Percentiles rank a stretch among this genome's conserved stretches.
These are phyloP conservation scores for Bipolaris oryzae DNA, from an alignment of 2,329 filamentous ascomycete genomes.

Conservation along the genomic window DNA sequence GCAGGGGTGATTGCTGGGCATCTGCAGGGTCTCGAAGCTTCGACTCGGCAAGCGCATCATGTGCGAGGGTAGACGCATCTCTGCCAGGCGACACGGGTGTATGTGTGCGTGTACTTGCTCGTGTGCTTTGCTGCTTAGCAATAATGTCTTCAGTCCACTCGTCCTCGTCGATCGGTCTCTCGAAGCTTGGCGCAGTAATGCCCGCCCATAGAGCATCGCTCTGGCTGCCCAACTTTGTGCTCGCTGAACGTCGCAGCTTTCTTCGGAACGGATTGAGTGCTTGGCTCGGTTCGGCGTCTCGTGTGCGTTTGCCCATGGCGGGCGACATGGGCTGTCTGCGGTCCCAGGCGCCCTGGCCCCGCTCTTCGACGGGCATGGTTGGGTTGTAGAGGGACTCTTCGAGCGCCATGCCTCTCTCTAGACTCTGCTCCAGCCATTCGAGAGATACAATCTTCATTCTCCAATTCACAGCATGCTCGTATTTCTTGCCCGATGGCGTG, in stretches of 20 bases:
- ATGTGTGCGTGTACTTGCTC: conserved; percentile 19
- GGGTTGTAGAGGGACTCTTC: conserved; percentile 88
- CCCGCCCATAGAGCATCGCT: conserved; percentile 88
- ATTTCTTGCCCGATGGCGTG: conserved; percentile 84
- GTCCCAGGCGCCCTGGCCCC: conserved; percentile 79
- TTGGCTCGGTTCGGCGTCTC: conserved; percentile 36
- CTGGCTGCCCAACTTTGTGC: conserved; percentile 79
- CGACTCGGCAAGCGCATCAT: conserved; percentile 17
- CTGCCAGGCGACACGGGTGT: conserved; percentile 10
- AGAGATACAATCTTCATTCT: conserved; percentile 76
- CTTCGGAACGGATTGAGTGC: conserved; percentile 61
- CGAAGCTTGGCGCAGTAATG: conserved; percentile 64
- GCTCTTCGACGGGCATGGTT: conserved; percentile 68
- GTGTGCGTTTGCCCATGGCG: conserved; percentile 47
- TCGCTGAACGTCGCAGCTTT: conserved; percentile 87
- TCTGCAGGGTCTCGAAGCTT: conserved; percentile 28
- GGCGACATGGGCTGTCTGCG: conserved; percentile 47
- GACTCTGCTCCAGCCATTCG: conserved; percentile 84
- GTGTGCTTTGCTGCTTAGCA: conserved; percentile 28
- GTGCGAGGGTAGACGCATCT: conserved; percentile 10
- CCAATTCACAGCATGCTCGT: conserved; percentile 85
- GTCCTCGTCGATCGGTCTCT: conserved; percentile 33
- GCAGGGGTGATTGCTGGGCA: conserved; percentile 6
- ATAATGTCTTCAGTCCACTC: conserved; percentile 44
- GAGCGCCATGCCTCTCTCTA: conserved; percentile 86